These are phyloP conservation scores for Jatropha podagrica DNA, from an alignment of 441 rosid species.

Conservation along the genomic window DNA sequence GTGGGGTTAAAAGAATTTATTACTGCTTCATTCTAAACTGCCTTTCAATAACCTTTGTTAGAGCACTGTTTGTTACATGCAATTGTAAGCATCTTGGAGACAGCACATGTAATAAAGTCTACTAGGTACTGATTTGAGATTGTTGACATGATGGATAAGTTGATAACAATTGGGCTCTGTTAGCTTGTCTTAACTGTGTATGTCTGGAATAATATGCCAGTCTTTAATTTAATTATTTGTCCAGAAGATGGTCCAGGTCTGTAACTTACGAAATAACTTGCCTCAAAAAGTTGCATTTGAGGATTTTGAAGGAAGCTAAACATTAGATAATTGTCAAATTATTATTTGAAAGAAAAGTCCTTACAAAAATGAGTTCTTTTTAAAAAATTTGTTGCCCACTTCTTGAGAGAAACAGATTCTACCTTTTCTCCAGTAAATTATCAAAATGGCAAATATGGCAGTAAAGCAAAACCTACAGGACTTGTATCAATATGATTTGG, in stretches of 20 bases:
- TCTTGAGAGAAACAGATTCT: constrained; percentile 1
- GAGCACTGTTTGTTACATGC: neutral
- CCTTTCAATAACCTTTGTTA: neutral
- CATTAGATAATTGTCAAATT: neutral
- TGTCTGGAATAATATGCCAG: neutral
- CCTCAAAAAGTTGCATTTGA: too few relatives aligned
- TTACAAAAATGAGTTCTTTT: neutral
- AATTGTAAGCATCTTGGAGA: constrained; percentile 9
- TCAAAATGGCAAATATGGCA: neutral
- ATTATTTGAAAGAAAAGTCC: neutral
- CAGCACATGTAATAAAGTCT: neutral
- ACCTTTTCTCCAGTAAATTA: neutral
- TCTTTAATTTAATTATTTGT: neutral
- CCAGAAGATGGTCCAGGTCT: neutral
- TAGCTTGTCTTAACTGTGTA: neutral
- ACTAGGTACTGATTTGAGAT: neutral
- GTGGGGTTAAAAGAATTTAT: neutral
- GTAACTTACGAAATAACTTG: too few relatives aligned
- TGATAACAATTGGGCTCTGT: neutral
- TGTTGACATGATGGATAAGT: neutral
- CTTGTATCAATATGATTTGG: neutral
- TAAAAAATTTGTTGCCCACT: neutral
- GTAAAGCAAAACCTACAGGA: neutral
- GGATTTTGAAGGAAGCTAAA: too few relatives aligned
- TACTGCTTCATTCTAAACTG: neutral